Conservation (phyloP, 345 rosid genomes). For the Gynandropsis gynandra region DNA sequence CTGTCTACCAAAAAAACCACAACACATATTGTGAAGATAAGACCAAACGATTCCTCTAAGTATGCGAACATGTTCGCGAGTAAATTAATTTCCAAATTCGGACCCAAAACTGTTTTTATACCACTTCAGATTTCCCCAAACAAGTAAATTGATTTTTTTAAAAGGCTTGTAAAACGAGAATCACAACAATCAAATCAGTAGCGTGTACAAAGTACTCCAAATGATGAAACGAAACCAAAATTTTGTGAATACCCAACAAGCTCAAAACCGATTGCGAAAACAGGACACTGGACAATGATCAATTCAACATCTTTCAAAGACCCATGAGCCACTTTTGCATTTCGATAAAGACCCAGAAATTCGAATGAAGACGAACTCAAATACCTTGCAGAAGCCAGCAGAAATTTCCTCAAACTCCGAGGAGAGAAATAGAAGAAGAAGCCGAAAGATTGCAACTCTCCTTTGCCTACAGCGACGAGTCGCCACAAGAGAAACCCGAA, state of each 20-base stretch:
- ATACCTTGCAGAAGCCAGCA: slow-evolving; percentile 24
- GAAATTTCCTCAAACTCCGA: slow-evolving; percentile 12
- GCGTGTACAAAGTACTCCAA: neutral
- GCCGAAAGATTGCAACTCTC: slow-evolving; percentile 20
- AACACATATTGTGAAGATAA: neutral
- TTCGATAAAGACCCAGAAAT: slow-evolving; percentile 22
- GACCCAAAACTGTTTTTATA: neutral
- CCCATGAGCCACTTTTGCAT: slow-evolving; percentile 18
- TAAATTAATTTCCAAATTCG: neutral
- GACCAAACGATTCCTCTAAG: slow-evolving; percentile 7
- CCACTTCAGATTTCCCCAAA: slow-evolving; percentile 7
- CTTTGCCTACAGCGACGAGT: slow-evolving; percentile 24
- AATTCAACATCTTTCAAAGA: slow-evolving; percentile 18
- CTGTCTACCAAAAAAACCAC: slow-evolving; percentile 1
- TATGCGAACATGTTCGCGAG: neutral
- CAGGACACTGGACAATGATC: slow-evolving; percentile 14
- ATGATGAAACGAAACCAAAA: slow-evolving; percentile 5
- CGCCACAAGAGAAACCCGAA: slow-evolving; percentile 21
- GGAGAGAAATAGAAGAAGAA: slow-evolving; percentile 5
- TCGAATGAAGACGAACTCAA: slow-evolving; percentile 17
- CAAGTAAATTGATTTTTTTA: neutral
- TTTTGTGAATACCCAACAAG: slow-evolving; percentile 10
- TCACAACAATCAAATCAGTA: slow-evolving; percentile 1
- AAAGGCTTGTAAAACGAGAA: slow-evolving; percentile 10
- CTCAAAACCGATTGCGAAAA: slow-evolving; percentile 5